These are phyloP conservation scores for Aspergillus sp. DNA, from an alignment of 2,329 filamentous ascomycete genomes.

Conservation along the genomic window DNA sequence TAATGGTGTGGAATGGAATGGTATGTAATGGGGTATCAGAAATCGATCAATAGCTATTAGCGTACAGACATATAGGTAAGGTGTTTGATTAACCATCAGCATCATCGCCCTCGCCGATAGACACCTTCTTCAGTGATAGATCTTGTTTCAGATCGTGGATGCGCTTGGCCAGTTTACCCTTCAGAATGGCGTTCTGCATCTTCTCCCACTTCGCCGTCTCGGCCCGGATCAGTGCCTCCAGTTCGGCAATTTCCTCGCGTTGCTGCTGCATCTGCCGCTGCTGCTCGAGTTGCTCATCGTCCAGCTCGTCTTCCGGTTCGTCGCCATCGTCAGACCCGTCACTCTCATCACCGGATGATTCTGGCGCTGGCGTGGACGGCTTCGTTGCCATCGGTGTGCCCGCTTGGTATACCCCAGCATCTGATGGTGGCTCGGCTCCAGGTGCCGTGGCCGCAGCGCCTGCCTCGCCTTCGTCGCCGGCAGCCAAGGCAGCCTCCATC, in stretches of 20 bases:
- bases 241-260: constrained; percentile 48
- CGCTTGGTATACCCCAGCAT: constrained; percentile 28
- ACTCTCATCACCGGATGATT: constrained; percentile 47
- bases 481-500: constrained; percentile 47
- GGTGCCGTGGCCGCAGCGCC: constrained; percentile 25
- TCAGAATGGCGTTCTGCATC: constrained; percentile 44
- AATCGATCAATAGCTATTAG: constrained; percentile 17
- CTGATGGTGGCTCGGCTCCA: constrained; percentile 16
- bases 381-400: constrained; percentile 38
- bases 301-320: constrained; percentile 40
- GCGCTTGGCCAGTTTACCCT: constrained; percentile 47
- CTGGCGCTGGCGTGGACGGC: constrained; percentile 35
- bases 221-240: constrained; percentile 42
- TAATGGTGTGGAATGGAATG: not conserved
- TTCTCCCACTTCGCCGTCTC: constrained; percentile 45
- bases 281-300: constrained; percentile 47
- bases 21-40: not conserved
- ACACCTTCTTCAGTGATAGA: constrained; percentile 47
- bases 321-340: constrained; percentile 41
- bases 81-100: constrained; percentile 27
- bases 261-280: constrained; percentile 47
- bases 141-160: constrained; percentile 49
- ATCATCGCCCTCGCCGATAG: constrained; percentile 41
- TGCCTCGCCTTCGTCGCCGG: constrained; percentile 36
- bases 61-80: not conserved